Conservation (phyloP, 208 protist genomes). For the Trypanosomatidae sp. region DNA sequence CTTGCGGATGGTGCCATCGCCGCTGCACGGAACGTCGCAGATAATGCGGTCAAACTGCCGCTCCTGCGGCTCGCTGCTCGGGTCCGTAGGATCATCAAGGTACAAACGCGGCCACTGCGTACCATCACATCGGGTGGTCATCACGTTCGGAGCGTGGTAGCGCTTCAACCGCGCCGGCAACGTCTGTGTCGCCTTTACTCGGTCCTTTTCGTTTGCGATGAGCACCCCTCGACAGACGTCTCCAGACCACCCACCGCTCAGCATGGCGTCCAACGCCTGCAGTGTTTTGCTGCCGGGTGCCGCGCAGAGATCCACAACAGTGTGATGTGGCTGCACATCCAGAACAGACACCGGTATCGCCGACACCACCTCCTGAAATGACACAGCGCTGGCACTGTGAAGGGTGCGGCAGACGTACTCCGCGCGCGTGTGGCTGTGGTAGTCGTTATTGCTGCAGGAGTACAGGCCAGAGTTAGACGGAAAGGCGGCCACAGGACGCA, state of each 20-base stretch:
- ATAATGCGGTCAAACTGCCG: conserved; percentile 91
- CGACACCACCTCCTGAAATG: conserved; percentile 91
- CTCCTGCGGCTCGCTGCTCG: conserved; percentile 30
- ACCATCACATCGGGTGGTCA: conserved; percentile 88
- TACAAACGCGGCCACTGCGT: conserved; percentile 87
- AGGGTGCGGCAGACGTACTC: conserved; percentile 85
- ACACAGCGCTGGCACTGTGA: conserved; percentile 80
- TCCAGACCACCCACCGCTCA: conserved; percentile 42
- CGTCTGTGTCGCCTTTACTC: conserved; percentile 92
- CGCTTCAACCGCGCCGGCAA: conserved; percentile 89
- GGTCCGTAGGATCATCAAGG: conserved; percentile 15
- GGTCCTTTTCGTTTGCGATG: conserved; percentile 90
- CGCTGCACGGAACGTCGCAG: conserved; percentile 96
- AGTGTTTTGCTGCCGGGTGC: conserved; percentile 92
- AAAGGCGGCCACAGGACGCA: conserved; percentile 38
- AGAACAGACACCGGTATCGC: conserved; percentile 79
- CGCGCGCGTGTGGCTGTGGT: conserved; percentile 63
- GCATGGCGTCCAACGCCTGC: conserved; percentile 85
- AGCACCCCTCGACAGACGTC: conserved; percentile 60
- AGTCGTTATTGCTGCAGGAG: conserved; percentile 73
- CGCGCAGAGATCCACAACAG: conserved; percentile 89
- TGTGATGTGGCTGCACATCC: conserved; percentile 73
- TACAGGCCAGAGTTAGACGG: conserved; percentile 44
- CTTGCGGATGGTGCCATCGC: conserved; percentile 96
- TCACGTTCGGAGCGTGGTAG: conserved; percentile 85